Percentiles rank a stretch among this genome's conserved stretches.
phyloP scores from a whole-genome alignment of 2,329 filamentous ascomycete genomes.

The Ploettnerulaceae sp. region DNA sequence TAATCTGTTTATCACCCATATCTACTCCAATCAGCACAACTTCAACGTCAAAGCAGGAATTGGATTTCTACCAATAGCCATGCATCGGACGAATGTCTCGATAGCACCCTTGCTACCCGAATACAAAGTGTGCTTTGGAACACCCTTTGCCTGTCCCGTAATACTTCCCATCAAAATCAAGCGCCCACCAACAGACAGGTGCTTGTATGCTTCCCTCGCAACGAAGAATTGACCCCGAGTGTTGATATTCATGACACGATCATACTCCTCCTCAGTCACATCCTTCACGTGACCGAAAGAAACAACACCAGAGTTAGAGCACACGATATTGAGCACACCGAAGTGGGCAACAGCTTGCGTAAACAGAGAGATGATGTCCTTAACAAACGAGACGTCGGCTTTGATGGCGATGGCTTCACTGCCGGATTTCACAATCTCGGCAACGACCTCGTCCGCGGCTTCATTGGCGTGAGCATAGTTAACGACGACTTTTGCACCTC shows the following conservation, averaged over 20 bases:
- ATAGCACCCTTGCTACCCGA: slow-evolving; percentile 72
- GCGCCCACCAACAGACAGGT: slow-evolving; percentile 64
- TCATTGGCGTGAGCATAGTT: slow-evolving; percentile 53
- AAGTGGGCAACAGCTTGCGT: slow-evolving; percentile 29
- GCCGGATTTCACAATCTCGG: slow-evolving; percentile 52
- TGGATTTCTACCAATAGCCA: slow-evolving; percentile 55
- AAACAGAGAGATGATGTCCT: slow-evolving; percentile 29
- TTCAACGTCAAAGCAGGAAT: not conserved
- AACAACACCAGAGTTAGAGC: slow-evolving; percentile 46
- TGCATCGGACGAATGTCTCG: slow-evolving; percentile 70
- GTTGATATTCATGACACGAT: slow-evolving; percentile 57
- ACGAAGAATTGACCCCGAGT: slow-evolving; percentile 71
- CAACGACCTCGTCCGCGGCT: slow-evolving; percentile 61
- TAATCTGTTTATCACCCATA: slow-evolving; percentile 58
- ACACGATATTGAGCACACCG: slow-evolving; percentile 31
- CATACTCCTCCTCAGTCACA: slow-evolving; percentile 31
- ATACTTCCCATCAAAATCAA: slow-evolving; percentile 73
- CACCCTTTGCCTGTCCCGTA: slow-evolving; percentile 60
- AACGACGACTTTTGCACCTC: slow-evolving; percentile 57
- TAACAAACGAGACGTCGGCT: slow-evolving; percentile 54
- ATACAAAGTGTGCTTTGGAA: slow-evolving; percentile 69
- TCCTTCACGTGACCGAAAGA: slow-evolving; percentile 37
- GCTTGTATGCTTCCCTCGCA: slow-evolving; percentile 67
- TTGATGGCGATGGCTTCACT: slow-evolving; percentile 49
- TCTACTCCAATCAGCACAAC: slow-evolving; percentile 51